A percentile compares a stretch with the other conserved stretches of the same genome.
Conservation (phyloP, 345 rosid species). For the Nasturtium officinale region DNA sequence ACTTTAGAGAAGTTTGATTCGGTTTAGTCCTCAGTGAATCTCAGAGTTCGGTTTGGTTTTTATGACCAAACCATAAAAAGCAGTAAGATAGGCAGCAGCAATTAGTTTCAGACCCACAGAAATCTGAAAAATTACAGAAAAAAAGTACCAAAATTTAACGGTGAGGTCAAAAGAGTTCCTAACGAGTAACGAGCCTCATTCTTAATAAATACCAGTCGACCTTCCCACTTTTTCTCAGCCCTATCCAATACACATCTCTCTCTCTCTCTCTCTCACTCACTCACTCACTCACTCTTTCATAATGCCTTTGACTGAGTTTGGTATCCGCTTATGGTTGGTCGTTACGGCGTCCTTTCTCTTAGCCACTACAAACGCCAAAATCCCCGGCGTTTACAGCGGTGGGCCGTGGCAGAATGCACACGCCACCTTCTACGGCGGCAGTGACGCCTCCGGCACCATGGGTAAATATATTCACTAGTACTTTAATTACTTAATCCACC, state of each 20-base stretch:
- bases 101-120: neutral
- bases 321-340: conserved; percentile 34
- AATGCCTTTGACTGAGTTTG: conserved; percentile 39
- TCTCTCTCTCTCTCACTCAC: neutral
- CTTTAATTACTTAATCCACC: neutral
- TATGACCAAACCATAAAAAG: neutral
- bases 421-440: conserved; percentile 88
- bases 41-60: neutral
- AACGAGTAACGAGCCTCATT: conserved; percentile 15
- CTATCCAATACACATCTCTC: conserved; percentile 28
- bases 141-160: neutral
- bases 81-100: neutral
- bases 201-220: conserved; percentile 34
- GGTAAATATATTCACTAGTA: conserved; percentile 46
- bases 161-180: neutral
- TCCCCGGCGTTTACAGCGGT: conserved; percentile 74
- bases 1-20: neutral
- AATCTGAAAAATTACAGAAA: conserved; percentile 1
- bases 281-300: neutral
- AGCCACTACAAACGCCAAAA: conserved; percentile 54
- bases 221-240: conserved; percentile 30
- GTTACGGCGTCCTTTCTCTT: conserved; percentile 32
- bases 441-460: conserved; percentile 92
- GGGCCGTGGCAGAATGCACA: conserved; percentile 75
- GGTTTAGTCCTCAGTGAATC: neutral